Conservation (phyloP, 768 basidiomycete genomes). For the Amylocystis lapponica region DNA sequence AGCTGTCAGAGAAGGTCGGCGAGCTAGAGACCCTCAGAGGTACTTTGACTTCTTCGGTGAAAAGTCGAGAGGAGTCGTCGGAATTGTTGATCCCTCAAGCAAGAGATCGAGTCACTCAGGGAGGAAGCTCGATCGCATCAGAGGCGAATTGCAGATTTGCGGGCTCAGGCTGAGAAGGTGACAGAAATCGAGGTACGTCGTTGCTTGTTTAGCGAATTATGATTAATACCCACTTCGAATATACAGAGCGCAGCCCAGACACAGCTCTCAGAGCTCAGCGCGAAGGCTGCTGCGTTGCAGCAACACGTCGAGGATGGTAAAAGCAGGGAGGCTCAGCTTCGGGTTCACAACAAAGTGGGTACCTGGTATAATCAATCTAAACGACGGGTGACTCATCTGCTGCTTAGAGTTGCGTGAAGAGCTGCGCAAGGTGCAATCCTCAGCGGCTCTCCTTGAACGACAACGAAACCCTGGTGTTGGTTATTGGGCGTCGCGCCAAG, state of each 20-base stretch:
- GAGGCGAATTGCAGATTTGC: slow-evolving; percentile 50
- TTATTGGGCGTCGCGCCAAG: slow-evolving; percentile 67
- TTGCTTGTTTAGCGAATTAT: not conserved
- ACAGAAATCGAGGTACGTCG: slow-evolving; percentile 61
- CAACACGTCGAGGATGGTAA: slow-evolving; percentile 70
- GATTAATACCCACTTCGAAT: not conserved
- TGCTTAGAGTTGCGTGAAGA: slow-evolving; percentile 93
- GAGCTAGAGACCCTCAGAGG: slow-evolving; percentile 73
- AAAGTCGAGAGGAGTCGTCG: slow-evolving; percentile 56
- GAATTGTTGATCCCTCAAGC: slow-evolving; percentile 45
- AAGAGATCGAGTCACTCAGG: slow-evolving; percentile 48
- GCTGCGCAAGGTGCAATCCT: slow-evolving; percentile 91
- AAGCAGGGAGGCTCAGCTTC: slow-evolving; percentile 62
- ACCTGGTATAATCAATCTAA: not conserved
- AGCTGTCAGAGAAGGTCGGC: slow-evolving; percentile 68
- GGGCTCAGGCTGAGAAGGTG: slow-evolving; percentile 40
- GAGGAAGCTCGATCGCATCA: slow-evolving; percentile 44
- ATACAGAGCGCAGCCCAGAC: slow-evolving; percentile 38
- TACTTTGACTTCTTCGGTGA: slow-evolving; percentile 50
- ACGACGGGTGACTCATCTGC: too few species aligned
- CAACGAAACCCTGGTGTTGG: slow-evolving; percentile 93
- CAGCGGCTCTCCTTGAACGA: slow-evolving; percentile 81
- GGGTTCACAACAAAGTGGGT: slow-evolving; percentile 73
- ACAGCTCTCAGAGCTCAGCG: slow-evolving; percentile 42
- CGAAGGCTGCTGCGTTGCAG: slow-evolving; percentile 50